phyloP scores from a whole-genome alignment of 495 filamentous ascomycete species.

The Tuber borchii region DNA sequence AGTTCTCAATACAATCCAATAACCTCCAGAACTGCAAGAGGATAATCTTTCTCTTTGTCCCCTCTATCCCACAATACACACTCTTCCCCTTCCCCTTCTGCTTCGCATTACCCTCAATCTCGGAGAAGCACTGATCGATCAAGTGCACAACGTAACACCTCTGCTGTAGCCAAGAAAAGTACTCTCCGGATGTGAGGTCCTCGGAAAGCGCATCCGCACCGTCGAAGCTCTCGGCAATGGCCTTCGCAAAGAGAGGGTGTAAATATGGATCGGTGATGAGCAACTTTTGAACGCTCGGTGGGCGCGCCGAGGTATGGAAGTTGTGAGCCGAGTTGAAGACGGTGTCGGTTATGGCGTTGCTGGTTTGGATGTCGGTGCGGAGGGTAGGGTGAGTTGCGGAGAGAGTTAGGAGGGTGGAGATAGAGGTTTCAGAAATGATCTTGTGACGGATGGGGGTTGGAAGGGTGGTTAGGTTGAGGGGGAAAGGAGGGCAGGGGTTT shows the following conservation, averaged over 20 bases:
- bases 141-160: neutral
- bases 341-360: neutral
- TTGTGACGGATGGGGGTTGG: no score
- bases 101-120: neutral
- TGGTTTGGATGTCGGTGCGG: no score
- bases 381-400: no score
- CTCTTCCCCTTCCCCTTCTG: neutral
- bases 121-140: neutral
- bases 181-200: neutral
- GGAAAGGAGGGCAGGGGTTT: no score
- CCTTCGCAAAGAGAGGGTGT: neutral
- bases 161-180: neutral
- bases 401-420: no score
- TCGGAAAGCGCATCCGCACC: neutral
- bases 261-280: neutral
- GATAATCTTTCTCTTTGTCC: neutral
- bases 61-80: neutral
- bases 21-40: neutral
- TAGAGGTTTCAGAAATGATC: no score
- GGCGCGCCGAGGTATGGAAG: neutral
- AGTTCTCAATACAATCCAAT: neutral
- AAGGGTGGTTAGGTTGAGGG: no score
- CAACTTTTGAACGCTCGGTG: neutral
- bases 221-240: neutral
- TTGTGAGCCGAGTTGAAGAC: neutral